Base-by-base conservation (phyloP, 192 early-diverging fungal genomes). In the Backusella westeae region DNA sequence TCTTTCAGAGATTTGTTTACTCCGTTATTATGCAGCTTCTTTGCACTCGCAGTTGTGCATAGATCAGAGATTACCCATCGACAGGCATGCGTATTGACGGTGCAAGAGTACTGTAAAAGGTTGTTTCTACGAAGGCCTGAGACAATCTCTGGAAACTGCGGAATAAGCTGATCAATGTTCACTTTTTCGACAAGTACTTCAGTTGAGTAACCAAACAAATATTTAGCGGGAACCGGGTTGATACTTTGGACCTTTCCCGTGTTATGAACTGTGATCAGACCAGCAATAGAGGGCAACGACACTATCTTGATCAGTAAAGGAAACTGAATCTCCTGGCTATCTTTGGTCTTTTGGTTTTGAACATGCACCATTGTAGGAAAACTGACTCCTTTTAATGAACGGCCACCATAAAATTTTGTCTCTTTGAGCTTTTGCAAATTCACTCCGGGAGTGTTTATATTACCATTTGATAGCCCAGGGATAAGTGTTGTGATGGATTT, bases 281-380 rank as follows among this genome's bases (percentile, higher is more conserved):
- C 90, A 10, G 90, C 85, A 52, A 92, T 92, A 8, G 87, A 86
- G 1, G 90, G 87, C 67, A 92, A 87, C 1, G 89, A 89, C 14
- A 88, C 89, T 42, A 91, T 82, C 49, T 88, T 82, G 23, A 92
- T 34, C 35, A 74, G 26, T 81, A 86, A 12, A 79, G 69, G 23
- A 29, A 15, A 21, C 26, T 34, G 68, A 23, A 68, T n/a, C 1
- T 34, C 67, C 5, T n/a, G 5, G 4, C 5, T 35, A 4, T 69
- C 34, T 41, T 21, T 38, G 36, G 68, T 9, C 7, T 34, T 21
- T 36, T 38, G 75, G 23, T 72, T 77, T 21, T 83, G 66, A 10
- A 85, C 67, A 63, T 86, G 86, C 29, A 82, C 81, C 42, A 90
- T 87, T 74, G 89, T 78, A 1, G 89, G 89, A 67, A 90, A 88